Evolutionary conservation across 306 rosid species (phyloP).

Genomic region (Dryas octopetala): DNA sequence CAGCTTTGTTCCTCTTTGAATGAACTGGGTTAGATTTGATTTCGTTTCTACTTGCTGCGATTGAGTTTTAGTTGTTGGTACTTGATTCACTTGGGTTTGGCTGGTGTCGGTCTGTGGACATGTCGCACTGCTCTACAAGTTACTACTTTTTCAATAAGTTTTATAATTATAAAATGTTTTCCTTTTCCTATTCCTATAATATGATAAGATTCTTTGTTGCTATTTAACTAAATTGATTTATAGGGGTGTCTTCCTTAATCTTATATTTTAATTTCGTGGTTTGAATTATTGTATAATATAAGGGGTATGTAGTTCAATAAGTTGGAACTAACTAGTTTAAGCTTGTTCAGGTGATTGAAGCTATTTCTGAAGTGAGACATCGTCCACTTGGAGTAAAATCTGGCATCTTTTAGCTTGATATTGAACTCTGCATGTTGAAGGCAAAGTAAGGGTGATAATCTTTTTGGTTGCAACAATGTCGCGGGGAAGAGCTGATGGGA

Average conservation of each 20-base stretch:
- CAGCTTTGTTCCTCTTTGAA: constrained; percentile 19
- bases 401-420: background rate
- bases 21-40: constrained; percentile 9
- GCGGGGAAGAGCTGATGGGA: constrained; percentile 89
- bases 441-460: constrained; percentile 17
- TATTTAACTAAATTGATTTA: constrained; percentile 1
- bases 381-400: background rate
- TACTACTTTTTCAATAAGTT: no score
- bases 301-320: background rate
- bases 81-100: constrained; percentile 13
- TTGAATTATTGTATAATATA: constrained; percentile 13
- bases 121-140: background rate
- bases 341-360: constrained; percentile 6
- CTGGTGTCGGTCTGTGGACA: background rate
- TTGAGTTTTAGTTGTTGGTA: constrained; percentile 1
- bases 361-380: background rate
- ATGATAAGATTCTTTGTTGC: background rate
- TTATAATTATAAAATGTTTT: no score
- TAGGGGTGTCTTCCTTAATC: background rate
- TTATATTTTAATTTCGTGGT: background rate
- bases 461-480: constrained; percentile 47
- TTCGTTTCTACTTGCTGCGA: background rate
- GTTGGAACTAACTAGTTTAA: constrained; percentile 17
- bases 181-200: background rate
- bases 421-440: constrained; percentile 24